Conservation (phyloP, 495 filamentous ascomycete species). For the Aspergillus hancockii region DNA sequence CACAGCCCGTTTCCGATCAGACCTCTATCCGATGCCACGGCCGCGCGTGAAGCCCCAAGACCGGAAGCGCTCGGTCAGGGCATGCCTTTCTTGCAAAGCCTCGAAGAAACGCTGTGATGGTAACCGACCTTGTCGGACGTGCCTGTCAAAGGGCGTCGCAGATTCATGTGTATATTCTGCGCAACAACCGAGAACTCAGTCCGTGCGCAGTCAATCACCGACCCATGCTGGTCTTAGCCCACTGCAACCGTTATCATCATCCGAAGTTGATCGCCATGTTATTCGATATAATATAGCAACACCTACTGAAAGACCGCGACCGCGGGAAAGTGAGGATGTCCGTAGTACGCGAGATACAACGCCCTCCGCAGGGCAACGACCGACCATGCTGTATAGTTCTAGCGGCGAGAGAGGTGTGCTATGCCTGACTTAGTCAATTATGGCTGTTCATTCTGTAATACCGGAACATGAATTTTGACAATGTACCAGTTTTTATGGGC, state of each 20-base stretch:
- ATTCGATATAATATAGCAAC: neutral
- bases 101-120: constrained; percentile 47
- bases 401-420: neutral
- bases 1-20: neutral
- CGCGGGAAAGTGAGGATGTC: neutral
- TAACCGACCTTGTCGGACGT: constrained; percentile 41
- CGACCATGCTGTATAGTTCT: constrained; percentile 2
- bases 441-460: neutral
- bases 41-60: constrained; percentile 40
- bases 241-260: neutral
- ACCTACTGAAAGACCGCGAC: neutral
- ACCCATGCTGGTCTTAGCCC: neutral
- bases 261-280: neutral
- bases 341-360: constrained; percentile 2
- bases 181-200: neutral
- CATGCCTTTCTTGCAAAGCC: constrained; percentile 37
- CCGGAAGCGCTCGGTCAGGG: constrained; percentile 36
- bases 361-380: neutral
- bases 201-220: neutral
- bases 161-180: constrained; percentile 32
- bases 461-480: neutral
- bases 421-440: constrained; percentile 9
- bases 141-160: constrained; percentile 32
- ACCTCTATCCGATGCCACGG: constrained; percentile 30
- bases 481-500: constrained; percentile 37